Evolutionary conservation across 163 green algal species (phyloP), one percentile per base, ranked within the genome.

Genomic region (Smithsoniella earleae): DNA sequence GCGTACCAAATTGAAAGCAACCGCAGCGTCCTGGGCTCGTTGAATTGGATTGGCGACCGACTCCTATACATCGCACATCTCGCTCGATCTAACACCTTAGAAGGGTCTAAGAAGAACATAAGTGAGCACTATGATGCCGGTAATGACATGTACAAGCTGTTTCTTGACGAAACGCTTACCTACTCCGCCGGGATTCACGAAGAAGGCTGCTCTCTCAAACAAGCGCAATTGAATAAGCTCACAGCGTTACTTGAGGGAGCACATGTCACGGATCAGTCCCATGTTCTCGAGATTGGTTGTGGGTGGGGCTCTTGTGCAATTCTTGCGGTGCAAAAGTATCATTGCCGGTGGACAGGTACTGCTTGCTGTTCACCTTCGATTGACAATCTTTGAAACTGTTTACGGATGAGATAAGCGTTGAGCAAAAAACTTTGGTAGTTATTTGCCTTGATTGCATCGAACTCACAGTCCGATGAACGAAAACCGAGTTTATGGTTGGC

Each of bases 251-350:
- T 97, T n/a, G 82, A 66, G 28, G 78, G 80, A 66, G 87, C 88
- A 2, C 77, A 69, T 4, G 81, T 97, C 27, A 46, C 74, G 13
- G 36, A 75, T 49, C 3, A 76, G 28, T 6, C 96, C 76, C 75
- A 89, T 37, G 93, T 98, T 46, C 85, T 98, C 77, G 93, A 98
- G 81, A 93, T 98, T 44, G 93, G 93, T 5, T 98, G 92, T 74
- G 58, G 58, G 3, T 98, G 93, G 93, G 91, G 91, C 30, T 85
- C 80, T 49, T 82, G 95, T 64, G 86, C 89, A 49, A 93, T 96
- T 22, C 78, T 84, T 36, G 80, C 83, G 10, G 88, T 82, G 40
- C 74, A 82, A 43, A 81, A 62, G 2, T 81, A 74, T 2, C 75
- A 75, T 36, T 87, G 10, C 73, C 25, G 25, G 27, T 73, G 64